Evolutionary conservation across 2,329 filamentous ascomycete species (phyloP).

Genomic region (Trichoderma harzianum): DNA sequence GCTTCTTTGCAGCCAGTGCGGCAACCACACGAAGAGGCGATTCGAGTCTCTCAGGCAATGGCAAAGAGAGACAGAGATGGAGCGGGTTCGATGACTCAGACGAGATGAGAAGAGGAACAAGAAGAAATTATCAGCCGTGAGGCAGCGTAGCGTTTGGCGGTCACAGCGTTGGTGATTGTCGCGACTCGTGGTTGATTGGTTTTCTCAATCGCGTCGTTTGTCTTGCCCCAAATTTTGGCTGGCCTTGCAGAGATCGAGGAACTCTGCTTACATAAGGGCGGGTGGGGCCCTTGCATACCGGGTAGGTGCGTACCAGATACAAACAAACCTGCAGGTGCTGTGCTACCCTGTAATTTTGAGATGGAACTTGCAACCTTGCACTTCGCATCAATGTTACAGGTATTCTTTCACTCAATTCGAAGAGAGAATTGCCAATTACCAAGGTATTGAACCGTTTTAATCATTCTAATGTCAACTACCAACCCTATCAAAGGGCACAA

Average conservation of each 20-base stretch:
- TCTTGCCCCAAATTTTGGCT: conserved; percentile 20
- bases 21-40: neutral
- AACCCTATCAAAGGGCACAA: no score
- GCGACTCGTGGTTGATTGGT: conserved; percentile 19
- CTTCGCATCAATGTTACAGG: neutral
- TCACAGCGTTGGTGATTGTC: conserved; percentile 14
- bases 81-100: neutral
- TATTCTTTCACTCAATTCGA: neutral
- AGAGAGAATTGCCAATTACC: neutral
- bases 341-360: neutral
- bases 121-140: neutral
- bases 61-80: neutral
- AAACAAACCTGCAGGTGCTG: neutral
- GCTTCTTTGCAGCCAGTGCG: neutral
- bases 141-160: neutral
- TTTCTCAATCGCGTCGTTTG: conserved; percentile 22
- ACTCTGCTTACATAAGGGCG: neutral
- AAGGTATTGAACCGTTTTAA: neutral
- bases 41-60: neutral
- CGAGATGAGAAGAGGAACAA: neutral
- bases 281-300: neutral
- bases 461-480: neutral
- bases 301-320: neutral
- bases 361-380: no score
- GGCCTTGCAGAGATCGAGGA: conserved; percentile 1